A percentile compares a stretch with the other conserved stretches of the same genome.
Conservation (phyloP, 495 filamentous ascomycete genomes). For the Copromyces sp. region DNA sequence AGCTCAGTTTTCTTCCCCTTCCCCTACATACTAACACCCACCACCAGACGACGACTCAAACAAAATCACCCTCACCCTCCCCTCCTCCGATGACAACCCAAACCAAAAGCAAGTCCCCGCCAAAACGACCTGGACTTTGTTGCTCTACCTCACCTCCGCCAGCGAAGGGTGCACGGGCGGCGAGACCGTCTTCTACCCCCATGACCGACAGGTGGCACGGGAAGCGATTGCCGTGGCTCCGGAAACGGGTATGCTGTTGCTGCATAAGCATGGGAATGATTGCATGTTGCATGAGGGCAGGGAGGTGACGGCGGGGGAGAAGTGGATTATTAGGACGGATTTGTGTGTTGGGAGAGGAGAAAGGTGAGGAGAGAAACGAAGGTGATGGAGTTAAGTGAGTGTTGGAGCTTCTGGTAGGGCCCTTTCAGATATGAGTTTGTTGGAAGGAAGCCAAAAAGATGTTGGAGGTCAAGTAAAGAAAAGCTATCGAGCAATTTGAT, state of each 20-base stretch:
- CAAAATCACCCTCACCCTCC: slow-evolving; percentile 44
- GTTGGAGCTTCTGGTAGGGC: neutral
- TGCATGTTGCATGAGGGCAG: slow-evolving; percentile 86
- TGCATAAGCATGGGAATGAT: slow-evolving; percentile 82
- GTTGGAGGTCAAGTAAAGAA: no score
- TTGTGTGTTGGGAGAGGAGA: slow-evolving; percentile 47
- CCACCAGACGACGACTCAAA: slow-evolving; percentile 70
- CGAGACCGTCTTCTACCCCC: slow-evolving; percentile 86
- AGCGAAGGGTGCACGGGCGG: slow-evolving; percentile 64
- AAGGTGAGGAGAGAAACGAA: neutral
- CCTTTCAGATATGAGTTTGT: no score
- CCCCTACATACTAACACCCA: neutral
- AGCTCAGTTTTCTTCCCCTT: neutral
- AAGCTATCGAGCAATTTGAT: no score
- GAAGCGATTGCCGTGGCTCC: slow-evolving; percentile 56
- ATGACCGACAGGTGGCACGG: slow-evolving; percentile 47
- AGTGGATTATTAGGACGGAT: slow-evolving; percentile 89
- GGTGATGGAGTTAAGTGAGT: neutral
- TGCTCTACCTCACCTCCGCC: slow-evolving; percentile 72
- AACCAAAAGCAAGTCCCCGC: slow-evolving; percentile 32
- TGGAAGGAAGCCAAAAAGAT: no score
- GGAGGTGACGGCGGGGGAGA: slow-evolving; percentile 72
- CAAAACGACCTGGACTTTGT: slow-evolving; percentile 84
- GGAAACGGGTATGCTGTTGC: slow-evolving; percentile 70
- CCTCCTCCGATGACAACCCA: slow-evolving; percentile 17